A percentile compares a stretch with the other conserved stretches of the same genome.
phyloP scores from a whole-genome alignment of 352 stramenopile species.

The Phytophthora fragariaefolia region DNA sequence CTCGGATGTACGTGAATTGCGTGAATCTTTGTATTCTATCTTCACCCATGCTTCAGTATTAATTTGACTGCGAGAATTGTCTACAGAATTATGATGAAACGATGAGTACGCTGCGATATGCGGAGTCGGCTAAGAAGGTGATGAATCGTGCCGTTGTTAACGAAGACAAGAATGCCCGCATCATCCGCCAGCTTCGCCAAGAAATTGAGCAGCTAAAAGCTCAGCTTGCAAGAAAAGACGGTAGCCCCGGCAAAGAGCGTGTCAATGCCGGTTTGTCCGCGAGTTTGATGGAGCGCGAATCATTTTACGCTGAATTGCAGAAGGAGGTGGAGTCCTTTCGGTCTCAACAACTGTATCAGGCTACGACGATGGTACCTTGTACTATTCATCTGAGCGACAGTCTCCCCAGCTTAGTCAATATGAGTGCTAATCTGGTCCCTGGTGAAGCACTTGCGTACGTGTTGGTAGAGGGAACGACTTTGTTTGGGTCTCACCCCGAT shows the following conservation, averaged over 20 bases:
- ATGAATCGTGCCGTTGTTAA: constrained; percentile 86
- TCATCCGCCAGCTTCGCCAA: constrained; percentile 79
- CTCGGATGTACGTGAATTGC: constrained; percentile 49
- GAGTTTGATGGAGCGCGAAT: constrained; percentile 54
- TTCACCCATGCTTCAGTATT: too few relatives aligned
- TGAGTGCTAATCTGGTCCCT: constrained; percentile 37
- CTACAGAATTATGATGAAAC: constrained; percentile 84
- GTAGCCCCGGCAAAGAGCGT: constrained; percentile 40
- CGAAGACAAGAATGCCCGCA: constrained; percentile 81
- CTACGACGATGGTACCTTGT: not conserved
- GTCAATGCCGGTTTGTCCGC: constrained; percentile 37
- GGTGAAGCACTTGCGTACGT: constrained; percentile 49
- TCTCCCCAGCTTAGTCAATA: constrained; percentile 58
- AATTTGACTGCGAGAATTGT: not conserved
- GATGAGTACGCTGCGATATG: constrained; percentile 86
- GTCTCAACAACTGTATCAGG: constrained; percentile 36
- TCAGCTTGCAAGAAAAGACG: constrained; percentile 47
- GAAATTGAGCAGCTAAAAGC: constrained; percentile 67
- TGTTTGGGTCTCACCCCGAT: constrained; percentile 50
- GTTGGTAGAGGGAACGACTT: constrained; percentile 48
- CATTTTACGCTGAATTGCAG: constrained; percentile 54
- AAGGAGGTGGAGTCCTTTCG: constrained; percentile 58
- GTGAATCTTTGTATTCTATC: not conserved
- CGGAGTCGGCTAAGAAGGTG: constrained; percentile 84
- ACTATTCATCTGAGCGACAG: constrained; percentile 41